Percentiles rank a stretch among this genome's conserved stretches.
Evolutionary conservation across 306 rosid genomes (phyloP).

Genomic region (Ammopiptanthus mongolicus): DNA sequence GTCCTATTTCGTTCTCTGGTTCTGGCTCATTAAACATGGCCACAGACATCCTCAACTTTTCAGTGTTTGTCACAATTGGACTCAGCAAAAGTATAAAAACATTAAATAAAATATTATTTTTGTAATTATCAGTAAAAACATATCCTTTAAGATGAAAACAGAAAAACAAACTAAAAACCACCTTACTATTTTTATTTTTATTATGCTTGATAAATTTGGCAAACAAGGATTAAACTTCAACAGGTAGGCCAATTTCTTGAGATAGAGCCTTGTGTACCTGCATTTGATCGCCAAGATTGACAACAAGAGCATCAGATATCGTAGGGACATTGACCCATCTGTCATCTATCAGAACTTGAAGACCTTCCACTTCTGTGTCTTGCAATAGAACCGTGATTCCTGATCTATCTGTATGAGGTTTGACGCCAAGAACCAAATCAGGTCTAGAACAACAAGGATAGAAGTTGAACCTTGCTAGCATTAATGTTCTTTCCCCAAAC

Average conservation of each 20-base stretch:
- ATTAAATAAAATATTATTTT: too few species aligned
- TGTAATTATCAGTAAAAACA: too few species aligned
- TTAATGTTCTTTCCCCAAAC: slow-evolving; percentile 32
- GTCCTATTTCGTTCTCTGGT: slow-evolving; percentile 43
- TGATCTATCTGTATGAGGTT: slow-evolving; percentile 65
- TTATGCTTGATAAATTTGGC: not conserved
- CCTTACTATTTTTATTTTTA: too few species aligned
- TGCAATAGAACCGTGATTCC: slow-evolving; percentile 54
- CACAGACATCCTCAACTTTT: slow-evolving; percentile 42
- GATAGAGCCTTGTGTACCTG: slow-evolving; percentile 31
- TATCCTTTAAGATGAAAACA: too few species aligned
- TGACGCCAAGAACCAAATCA: slow-evolving; percentile 58
- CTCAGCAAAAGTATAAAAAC: too few species aligned
- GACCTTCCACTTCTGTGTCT: slow-evolving; percentile 60
- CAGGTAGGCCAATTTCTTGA: not conserved
- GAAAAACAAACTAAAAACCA: too few species aligned
- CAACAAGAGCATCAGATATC: slow-evolving; percentile 49
- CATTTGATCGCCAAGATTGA: slow-evolving; percentile 69
- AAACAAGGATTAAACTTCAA: not conserved
- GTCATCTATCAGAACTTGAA: slow-evolving; percentile 42
- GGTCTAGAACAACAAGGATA: slow-evolving; percentile 61
- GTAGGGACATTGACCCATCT: slow-evolving; percentile 53
- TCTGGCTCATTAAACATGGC: slow-evolving; percentile 45
- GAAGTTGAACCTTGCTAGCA: slow-evolving; percentile 44
- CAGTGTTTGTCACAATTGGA: slow-evolving; percentile 34